A percentile compares a stretch with the other conserved stretches of the same genome.
Evolutionary conservation across 2,329 filamentous ascomycete genomes (phyloP).

Genomic region (Davidsoniella eucalypti): DNA sequence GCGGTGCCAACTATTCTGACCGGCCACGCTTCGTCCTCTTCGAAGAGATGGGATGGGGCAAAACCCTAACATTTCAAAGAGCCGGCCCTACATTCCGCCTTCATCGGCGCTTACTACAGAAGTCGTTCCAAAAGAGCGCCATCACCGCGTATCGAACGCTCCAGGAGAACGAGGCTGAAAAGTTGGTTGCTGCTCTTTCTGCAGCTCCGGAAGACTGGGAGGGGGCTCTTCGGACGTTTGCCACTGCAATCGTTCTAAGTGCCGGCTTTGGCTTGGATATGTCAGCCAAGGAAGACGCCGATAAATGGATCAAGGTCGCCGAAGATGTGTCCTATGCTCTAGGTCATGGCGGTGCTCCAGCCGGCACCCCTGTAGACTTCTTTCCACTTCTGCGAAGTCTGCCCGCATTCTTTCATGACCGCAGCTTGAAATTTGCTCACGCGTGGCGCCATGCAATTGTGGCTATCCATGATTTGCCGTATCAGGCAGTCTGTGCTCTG

Average conservation of each 20-base stretch:
- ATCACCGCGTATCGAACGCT: slow-evolving; percentile 24
- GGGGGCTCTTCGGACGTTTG: slow-evolving; percentile 22
- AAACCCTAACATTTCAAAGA: slow-evolving; percentile 25
- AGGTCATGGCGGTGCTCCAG: slow-evolving; percentile 18
- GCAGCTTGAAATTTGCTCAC: slow-evolving; percentile 18
- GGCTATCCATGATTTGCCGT: slow-evolving; percentile 26
- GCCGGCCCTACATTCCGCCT: slow-evolving; percentile 27
- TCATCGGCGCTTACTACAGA: slow-evolving; percentile 27
- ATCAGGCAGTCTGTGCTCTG: slow-evolving; percentile 24
- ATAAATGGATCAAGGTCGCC: slow-evolving; percentile 24
- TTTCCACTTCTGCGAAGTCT: slow-evolving; percentile 25
- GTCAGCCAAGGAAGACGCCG: slow-evolving; percentile 16
- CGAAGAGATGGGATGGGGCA: slow-evolving; percentile 26
- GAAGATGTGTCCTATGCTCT: slow-evolving; percentile 18
- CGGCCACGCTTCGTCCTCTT: slow-evolving; percentile 29
- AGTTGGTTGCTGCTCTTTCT: slow-evolving; percentile 25
- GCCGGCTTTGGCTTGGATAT: slow-evolving; percentile 25
- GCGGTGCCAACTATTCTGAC: slow-evolving; percentile 27
- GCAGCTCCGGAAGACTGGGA: slow-evolving; percentile 19
- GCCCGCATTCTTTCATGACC: slow-evolving; percentile 22
- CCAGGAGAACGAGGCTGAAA: slow-evolving; percentile 25
- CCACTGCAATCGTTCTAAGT: slow-evolving; percentile 25
- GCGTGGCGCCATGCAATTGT: slow-evolving; percentile 21
- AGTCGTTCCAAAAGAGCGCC: slow-evolving; percentile 25
- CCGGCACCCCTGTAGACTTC: slow-evolving; percentile 22